Percentiles rank a stretch among this genome's conserved stretches.
phyloP scores from a whole-genome alignment of 805 yeast genomes.

The Starmerella sirachaensis region DNA sequence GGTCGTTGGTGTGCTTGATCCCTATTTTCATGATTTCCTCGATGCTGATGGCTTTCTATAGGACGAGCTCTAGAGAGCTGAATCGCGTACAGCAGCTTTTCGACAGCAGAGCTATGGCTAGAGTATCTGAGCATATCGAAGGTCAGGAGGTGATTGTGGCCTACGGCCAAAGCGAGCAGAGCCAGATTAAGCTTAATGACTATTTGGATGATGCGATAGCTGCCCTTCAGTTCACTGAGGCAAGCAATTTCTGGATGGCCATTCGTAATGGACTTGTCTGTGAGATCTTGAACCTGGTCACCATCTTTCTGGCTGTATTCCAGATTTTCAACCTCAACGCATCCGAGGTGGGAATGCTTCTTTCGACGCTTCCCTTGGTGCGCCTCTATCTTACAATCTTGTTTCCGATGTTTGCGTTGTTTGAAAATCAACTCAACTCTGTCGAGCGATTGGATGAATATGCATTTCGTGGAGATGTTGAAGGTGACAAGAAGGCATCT shows the following conservation, averaged over 20 bases:
- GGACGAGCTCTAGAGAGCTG: constrained; percentile 58
- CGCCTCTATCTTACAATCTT: constrained; percentile 45
- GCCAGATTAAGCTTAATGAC: constrained; percentile 35
- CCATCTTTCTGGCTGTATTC: constrained; percentile 47
- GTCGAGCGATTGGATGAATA: constrained; percentile 58
- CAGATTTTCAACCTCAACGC: constrained; percentile 47
- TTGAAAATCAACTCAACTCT: constrained; percentile 64
- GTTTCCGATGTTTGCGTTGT: constrained; percentile 50
- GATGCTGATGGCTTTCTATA: constrained; percentile 35
- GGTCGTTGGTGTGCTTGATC: constrained; percentile 51
- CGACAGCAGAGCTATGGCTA: constrained; percentile 55
- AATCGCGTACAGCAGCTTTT: constrained; percentile 62
- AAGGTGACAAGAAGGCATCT: constrained; percentile 58
- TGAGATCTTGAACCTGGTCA: constrained; percentile 38
- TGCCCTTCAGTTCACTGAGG: constrained; percentile 48
- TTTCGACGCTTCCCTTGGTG: constrained; percentile 45
- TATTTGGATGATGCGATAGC: constrained; percentile 52
- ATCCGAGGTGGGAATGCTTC: constrained; percentile 52
- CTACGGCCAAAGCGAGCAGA: constrained; percentile 37
- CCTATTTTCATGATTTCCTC: constrained; percentile 35
- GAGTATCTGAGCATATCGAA: constrained; percentile 53
- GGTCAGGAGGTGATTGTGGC: constrained; percentile 57
- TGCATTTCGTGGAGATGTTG: constrained; percentile 37
- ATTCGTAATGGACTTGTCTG: constrained; percentile 47
- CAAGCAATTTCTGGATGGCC: constrained; percentile 62